Percentiles rank a stretch among this genome's conserved stretches.
Evolutionary conservation across 139 green algal species (phyloP).

Genomic region (Desmodesmus armatus): DNA sequence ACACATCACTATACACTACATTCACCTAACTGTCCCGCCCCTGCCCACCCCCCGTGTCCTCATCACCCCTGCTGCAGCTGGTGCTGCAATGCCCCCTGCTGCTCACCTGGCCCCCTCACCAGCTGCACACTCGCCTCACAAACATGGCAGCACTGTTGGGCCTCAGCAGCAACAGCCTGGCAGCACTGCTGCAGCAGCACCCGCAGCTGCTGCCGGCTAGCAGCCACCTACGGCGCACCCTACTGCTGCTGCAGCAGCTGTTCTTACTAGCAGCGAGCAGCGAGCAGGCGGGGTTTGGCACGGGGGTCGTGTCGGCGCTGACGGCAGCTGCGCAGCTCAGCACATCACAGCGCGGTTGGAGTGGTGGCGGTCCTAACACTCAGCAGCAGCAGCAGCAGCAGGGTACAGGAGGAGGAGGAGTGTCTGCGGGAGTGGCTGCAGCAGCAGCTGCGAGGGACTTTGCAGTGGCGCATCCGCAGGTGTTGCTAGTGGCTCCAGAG

Average conservation of each 20-base stretch:
- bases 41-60: background rate
- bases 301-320: background rate
- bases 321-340: background rate
- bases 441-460: background rate
- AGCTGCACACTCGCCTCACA: background rate
- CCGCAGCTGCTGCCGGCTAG: constrained; percentile 40
- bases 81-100: background rate
- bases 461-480: constrained; percentile 8
- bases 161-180: constrained; percentile 14
- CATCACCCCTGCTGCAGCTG: constrained; percentile 8
- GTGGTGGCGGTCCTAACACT: background rate
- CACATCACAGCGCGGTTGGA: background rate
- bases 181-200: constrained; percentile 1
- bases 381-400: constrained; percentile 6
- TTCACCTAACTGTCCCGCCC: too few species aligned
- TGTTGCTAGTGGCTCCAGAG: constrained; percentile 32
- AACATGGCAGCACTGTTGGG: constrained; percentile 17
- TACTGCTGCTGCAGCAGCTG: constrained; percentile 38
- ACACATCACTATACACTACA: too few species aligned
- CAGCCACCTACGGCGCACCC: background rate
- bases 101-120: background rate
- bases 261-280: background rate
- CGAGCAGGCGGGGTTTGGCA: background rate
- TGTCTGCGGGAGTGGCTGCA: constrained; percentile 6
- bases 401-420: background rate